Percentiles rank a stretch among this genome's conserved stretches.
phyloP scores from a whole-genome alignment of 2,329 filamentous ascomycete species.

The Pestalotiopsis sp. region DNA sequence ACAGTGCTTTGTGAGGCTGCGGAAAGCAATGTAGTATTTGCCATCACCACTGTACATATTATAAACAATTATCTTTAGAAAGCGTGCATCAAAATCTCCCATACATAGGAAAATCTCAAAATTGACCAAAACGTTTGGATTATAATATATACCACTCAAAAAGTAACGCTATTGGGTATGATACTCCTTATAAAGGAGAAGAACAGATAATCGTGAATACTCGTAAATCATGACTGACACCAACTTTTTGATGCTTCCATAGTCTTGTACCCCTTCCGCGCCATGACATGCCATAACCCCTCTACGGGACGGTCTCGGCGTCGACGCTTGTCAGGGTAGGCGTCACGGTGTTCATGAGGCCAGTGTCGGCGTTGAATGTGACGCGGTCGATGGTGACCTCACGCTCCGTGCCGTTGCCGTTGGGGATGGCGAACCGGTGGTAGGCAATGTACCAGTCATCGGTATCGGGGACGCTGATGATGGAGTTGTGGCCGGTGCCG shows the following conservation, averaged over 20 bases:
- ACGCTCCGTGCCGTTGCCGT: conserved; percentile 44
- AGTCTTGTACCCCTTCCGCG: background rate
- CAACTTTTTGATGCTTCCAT: background rate
- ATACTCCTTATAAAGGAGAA: background rate
- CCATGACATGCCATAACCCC: background rate
- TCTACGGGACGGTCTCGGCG: background rate
- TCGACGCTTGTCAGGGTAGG: conserved; percentile 8
- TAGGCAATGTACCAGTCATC: conserved; percentile 55
- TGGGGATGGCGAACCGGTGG: conserved; percentile 49
- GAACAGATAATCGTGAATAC: background rate
- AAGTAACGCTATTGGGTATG: background rate
- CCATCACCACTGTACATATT: background rate
- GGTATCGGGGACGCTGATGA: conserved; percentile 48
- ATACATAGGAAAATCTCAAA: background rate
- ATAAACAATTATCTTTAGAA: background rate
- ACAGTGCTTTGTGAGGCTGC: conserved; percentile 11
- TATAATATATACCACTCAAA: background rate
- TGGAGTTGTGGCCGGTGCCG: conserved; percentile 47
- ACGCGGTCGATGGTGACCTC: conserved; percentile 47
- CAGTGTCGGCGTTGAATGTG: conserved; percentile 29
- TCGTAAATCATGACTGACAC: conserved; percentile 1
- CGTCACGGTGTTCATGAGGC: conserved; percentile 1
- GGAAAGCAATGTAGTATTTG: conserved; percentile 2
- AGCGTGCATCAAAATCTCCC: background rate
- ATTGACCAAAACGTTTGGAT: background rate